A percentile compares a stretch with the other conserved stretches of the same genome.
phyloP scores from a whole-genome alignment of 1,284 basidiomycete species.

The Puccinia novopanici region DNA sequence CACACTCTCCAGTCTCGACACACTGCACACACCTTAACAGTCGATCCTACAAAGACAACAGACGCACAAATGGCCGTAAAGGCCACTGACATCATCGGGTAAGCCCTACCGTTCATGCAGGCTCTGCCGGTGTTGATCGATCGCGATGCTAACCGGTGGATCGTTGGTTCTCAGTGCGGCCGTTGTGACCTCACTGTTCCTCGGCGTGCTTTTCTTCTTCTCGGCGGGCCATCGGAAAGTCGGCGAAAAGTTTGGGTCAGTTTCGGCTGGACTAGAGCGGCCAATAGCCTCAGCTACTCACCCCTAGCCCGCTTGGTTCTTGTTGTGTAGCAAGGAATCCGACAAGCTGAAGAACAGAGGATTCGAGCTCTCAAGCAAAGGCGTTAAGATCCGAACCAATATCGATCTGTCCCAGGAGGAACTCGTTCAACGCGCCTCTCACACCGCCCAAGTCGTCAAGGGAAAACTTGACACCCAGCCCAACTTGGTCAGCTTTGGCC shows the following conservation, averaged over 20 bases:
- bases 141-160: background rate
- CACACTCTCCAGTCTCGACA: too few relatives aligned
- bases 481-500: conserved; percentile 31
- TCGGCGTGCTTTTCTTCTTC: conserved; percentile 27
- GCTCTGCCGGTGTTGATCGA: background rate
- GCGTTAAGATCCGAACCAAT: conserved; percentile 37
- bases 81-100: background rate
- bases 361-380: conserved; percentile 22
- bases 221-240: conserved; percentile 17
- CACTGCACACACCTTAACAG: too few relatives aligned
- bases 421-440: conserved; percentile 43
- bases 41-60: too few relatives aligned
- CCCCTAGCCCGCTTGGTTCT: too few relatives aligned
- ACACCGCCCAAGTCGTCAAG: conserved; percentile 37
- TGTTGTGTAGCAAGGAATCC: conserved; percentile 23
- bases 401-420: conserved; percentile 44
- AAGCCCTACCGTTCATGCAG: background rate
- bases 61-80: background rate
- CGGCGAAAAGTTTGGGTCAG: conserved; percentile 20
- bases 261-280: background rate
- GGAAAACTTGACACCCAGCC: conserved; percentile 12
- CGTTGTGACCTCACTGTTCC: background rate
- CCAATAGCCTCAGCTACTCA: background rate
- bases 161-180: background rate
- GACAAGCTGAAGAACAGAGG: conserved; percentile 39